Conservation (phyloP, 2,329 filamentous ascomycete species). For the Aurifilum marmelostoma region DNA sequence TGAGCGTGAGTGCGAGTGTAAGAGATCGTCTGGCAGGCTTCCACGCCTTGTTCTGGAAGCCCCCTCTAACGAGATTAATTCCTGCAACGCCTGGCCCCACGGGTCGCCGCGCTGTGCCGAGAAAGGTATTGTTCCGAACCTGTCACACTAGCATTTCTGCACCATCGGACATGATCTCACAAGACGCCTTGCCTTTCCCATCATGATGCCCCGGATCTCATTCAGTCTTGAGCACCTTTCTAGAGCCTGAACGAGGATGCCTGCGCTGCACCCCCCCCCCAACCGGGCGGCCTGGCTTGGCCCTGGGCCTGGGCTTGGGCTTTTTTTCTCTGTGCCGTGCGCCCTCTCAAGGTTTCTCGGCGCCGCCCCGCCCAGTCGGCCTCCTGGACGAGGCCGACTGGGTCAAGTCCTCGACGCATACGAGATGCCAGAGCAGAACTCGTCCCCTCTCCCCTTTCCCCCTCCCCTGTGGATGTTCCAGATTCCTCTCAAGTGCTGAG, state of each 20-base stretch:
- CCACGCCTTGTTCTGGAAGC: slow-evolving; percentile 28
- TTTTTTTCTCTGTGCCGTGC: not conserved
- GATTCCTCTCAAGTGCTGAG: not conserved
- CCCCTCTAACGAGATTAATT: slow-evolving; percentile 15
- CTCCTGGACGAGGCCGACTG: not conserved
- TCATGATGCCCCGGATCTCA: not conserved
- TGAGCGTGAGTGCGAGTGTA: not conserved
- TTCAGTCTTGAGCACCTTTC: not conserved
- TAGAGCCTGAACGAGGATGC: not conserved
- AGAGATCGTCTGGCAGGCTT: slow-evolving; percentile 19
- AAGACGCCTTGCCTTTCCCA: slow-evolving; percentile 14
- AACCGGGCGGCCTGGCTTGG: not conserved
- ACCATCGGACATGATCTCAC: slow-evolving; percentile 12
- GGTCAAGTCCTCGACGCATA: not conserved
- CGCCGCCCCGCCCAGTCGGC: not conserved
- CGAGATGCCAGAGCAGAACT: not conserved
- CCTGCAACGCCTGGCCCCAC: slow-evolving; percentile 23
- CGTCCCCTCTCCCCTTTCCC: too few species aligned
- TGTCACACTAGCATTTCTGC: slow-evolving; percentile 18
- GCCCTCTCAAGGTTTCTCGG: not conserved
- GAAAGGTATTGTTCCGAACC: slow-evolving; percentile 26
- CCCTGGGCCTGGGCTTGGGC: not conserved
- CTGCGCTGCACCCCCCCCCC: not conserved
- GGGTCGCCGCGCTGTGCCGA: slow-evolving; percentile 24
- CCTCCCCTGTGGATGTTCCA: not conserved